phyloP scores from a whole-genome alignment of 2,329 filamentous ascomycete genomes.

The Verticillium nubilum region DNA sequence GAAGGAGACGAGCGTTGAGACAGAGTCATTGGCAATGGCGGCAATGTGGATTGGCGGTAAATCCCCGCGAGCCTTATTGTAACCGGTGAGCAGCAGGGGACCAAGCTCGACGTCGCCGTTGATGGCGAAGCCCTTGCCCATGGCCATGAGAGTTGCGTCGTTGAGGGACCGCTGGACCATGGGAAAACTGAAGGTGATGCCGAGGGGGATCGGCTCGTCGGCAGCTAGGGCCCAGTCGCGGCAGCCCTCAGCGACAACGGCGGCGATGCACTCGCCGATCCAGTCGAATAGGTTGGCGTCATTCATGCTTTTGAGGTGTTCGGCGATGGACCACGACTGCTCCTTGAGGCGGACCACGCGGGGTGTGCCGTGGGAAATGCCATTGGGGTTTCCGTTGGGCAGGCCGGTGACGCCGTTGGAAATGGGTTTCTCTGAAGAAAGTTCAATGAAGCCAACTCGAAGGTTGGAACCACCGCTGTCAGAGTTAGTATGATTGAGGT shows the following conservation, averaged over 20 bases:
- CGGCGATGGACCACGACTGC: slow-evolving; percentile 67
- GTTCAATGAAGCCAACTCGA: slow-evolving; percentile 61
- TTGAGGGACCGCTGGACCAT: slow-evolving; percentile 60
- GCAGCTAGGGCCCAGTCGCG: slow-evolving; percentile 33
- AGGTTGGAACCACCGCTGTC: slow-evolving; percentile 62
- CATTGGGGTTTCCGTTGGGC: slow-evolving; percentile 2
- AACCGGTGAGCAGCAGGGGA: slow-evolving; percentile 52
- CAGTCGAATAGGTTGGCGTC: slow-evolving; percentile 72
- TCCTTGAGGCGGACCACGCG: slow-evolving; percentile 58
- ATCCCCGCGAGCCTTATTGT: slow-evolving; percentile 40
- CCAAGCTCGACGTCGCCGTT: slow-evolving; percentile 56
- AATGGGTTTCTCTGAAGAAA: slow-evolving; percentile 33
- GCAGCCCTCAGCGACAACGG: slow-evolving; percentile 60
- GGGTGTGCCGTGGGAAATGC: slow-evolving; percentile 13
- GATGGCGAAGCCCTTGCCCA: slow-evolving; percentile 67
- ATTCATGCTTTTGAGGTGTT: slow-evolving; percentile 57
- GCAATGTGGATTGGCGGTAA: slow-evolving; percentile 65
- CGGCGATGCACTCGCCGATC: slow-evolving; percentile 73
- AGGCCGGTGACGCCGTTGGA: slow-evolving; percentile 10
- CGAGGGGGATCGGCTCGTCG: slow-evolving; percentile 50
- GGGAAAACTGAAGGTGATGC: slow-evolving; percentile 67
- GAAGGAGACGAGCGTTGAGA: slow-evolving; percentile 73
- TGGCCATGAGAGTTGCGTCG: slow-evolving; percentile 58
- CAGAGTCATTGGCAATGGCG: slow-evolving; percentile 77
- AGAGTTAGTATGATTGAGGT: slow-evolving; percentile 6